phyloP scores from a whole-genome alignment of 441 rosid species.

The Adansonia gregorii region DNA sequence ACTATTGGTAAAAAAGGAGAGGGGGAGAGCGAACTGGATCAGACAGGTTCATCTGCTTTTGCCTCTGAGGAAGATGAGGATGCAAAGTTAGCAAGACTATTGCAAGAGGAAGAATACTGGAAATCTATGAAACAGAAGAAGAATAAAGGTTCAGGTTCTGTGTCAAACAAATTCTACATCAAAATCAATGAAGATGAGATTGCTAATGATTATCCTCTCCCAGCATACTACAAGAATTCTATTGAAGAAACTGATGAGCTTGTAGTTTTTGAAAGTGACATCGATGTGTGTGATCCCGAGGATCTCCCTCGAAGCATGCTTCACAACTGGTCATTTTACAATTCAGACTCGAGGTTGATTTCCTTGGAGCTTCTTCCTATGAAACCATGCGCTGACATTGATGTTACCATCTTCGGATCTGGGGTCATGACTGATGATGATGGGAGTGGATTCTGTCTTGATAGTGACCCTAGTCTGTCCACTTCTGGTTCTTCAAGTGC shows the following conservation, averaged over 20 bases:
- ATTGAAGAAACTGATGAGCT: slow-evolving; percentile 72
- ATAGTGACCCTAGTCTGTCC: slow-evolving; percentile 45
- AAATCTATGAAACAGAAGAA: slow-evolving; percentile 51
- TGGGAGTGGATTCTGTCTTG: slow-evolving; percentile 61
- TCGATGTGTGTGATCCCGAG: slow-evolving; percentile 39
- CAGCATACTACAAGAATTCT: slow-evolving; percentile 64
- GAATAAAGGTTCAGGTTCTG: slow-evolving; percentile 44
- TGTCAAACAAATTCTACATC: slow-evolving; percentile 55
- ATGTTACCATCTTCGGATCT: slow-evolving; percentile 79
- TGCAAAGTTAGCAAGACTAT: slow-evolving; percentile 51
- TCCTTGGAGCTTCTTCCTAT: slow-evolving; percentile 90
- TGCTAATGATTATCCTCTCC: slow-evolving; percentile 83
- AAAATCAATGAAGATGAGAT: slow-evolving; percentile 85
- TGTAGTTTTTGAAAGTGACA: slow-evolving; percentile 45
- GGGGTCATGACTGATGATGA: slow-evolving; percentile 70
- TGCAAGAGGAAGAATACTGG: slow-evolving; percentile 78
- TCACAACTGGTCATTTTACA: slow-evolving; percentile 84
- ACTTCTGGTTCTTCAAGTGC: slow-evolving; percentile 39
- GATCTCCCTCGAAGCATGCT: slow-evolving; percentile 70
- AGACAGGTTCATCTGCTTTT: slow-evolving; percentile 29
- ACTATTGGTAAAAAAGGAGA: slow-evolving; percentile 47
- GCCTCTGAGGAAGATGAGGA: slow-evolving; percentile 59
- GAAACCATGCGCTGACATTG: slow-evolving; percentile 69
- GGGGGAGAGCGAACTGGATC: slow-evolving; percentile 27
- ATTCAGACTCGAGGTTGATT: slow-evolving; percentile 65